Evolutionary conservation across 179 eudicot genomes (phyloP), one percentile per base, ranked within the genome.

Genomic region (Spergularia azorica): DNA sequence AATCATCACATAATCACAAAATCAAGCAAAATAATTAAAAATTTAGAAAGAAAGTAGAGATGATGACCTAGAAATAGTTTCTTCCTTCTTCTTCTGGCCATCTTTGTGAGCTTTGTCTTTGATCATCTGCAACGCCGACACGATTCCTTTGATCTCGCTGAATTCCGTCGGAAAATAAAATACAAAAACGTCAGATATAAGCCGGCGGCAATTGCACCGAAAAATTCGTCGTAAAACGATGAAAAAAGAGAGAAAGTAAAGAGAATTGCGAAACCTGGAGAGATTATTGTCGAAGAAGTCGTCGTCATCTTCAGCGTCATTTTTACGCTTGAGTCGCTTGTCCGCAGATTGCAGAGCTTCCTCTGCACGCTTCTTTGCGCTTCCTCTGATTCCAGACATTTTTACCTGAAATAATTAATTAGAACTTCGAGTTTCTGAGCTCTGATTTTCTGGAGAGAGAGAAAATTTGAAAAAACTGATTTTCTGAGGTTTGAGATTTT

Each of bases 21-120:
- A 41, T 55, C 11, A 1, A 6, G 56, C 38, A 3, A 7, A 21
- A 60, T 13, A 43, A 69, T 2, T 12, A 21, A 43, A 43, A 36
- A 36, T 32, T 32, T 1, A 36, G 39, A 36, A 13, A 16, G 20
- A 46, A 50, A 77, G 1, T 0, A n/a, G 4, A 71, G 36, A 38
- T 15, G 39, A 0, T 67, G 14, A 83, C 98, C 96, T 92, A 11
- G 95, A 90, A 62, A 95, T 91, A 5, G 94, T 95, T 75, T 92
- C 97, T 72, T 91, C 97, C 68, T 89, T 89, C 90, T 95, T 95
- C 88, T 95, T 95, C 84, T 78, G 90, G 9, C 89, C 97, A 69
- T 95, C 96, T 72, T 86, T 87, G 46, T 86, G 92, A 76, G 97
- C 93, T 77, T 91, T 95, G 80, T 93, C 92, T 80, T 82, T 89